Base-by-base conservation (phyloP, 148 eudicot species). In the Talinum fruticosum region DNA sequence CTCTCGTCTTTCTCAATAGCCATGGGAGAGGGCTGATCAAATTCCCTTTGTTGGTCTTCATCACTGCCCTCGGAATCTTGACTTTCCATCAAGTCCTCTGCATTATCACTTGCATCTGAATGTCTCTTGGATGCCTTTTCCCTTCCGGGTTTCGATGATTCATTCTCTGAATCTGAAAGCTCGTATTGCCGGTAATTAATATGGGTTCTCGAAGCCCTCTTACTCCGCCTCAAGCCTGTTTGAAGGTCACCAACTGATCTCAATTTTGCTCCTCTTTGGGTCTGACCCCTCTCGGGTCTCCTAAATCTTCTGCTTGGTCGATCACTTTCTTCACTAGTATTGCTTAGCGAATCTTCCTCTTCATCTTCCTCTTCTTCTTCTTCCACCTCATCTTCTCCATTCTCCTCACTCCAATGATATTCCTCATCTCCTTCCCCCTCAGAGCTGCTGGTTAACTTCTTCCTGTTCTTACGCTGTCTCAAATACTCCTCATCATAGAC, bases 381-480 rank as follows among this genome's bases (percentile, higher is more conserved):
- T 32, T 88, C 93, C 38, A 81, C 83, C 76, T 89, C 92, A 29
- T 87, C 95, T 30, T 92, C 97, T 51, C 84, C 89, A 75, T 96
- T 90, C 82, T 93, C 97, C 23, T 89, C 93, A 69, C 92, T 91
- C 87, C 87, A 89, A 59, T 84, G 75, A 76, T 91, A 90, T 82
- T 93, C 97, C 72, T 95, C 97, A 45, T 93, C 97, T 81, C 94
- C 99, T 85, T 91, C 97, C 49, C 93, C 99, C 79, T 91, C 97
- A 13, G 97, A 88, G 78, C 99, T 84, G 47, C 97, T 91, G 23
- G 97, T 87, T 71, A 77, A 68, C 73, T 84, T 89, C 82, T 83
- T 87, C 82, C 76, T 89, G 59, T 77, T 83, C 80, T 93, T 93
- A 61, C 87, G 83, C 36, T 73, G 80, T 71, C 81, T 89, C 61